Evolutionary conservation across 306 rosid species (phyloP).

Genomic region (Echinosophora koreensis): DNA sequence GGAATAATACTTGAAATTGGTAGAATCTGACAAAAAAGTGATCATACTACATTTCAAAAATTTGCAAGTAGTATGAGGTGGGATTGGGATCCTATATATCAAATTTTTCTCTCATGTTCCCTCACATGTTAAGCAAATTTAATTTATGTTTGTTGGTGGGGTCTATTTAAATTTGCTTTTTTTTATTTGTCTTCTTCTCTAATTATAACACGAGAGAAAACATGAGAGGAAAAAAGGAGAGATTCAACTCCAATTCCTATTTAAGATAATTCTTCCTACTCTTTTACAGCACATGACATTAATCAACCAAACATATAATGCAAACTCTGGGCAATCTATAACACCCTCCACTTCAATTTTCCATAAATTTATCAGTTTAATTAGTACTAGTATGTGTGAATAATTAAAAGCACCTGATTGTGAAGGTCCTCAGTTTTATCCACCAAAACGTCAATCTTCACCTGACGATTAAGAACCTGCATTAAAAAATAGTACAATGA

Average conservation of each 20-base stretch:
- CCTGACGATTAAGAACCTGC: constrained; percentile 90
- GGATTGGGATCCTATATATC: too few relatives aligned
- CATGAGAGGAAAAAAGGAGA: too few relatives aligned
- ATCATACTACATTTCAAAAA: neutral
- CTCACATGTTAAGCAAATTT: too few relatives aligned
- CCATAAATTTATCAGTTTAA: neutral
- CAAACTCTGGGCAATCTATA: neutral
- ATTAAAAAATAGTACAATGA: constrained; percentile 27
- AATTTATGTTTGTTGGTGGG: too few relatives aligned
- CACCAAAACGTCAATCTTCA: constrained; percentile 83
- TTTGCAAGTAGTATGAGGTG: neutral
- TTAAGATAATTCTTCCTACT: neutral
- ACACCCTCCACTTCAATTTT: neutral
- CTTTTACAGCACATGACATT: neutral
- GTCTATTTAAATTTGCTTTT: too few relatives aligned
- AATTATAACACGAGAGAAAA: too few relatives aligned
- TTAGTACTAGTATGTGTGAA: constrained; percentile 12
- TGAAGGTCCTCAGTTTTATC: constrained; percentile 83
- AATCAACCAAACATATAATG: neutral
- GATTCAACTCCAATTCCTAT: too few relatives aligned
- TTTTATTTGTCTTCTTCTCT: too few relatives aligned
- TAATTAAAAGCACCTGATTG: constrained; percentile 62
- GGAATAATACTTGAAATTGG: constrained; percentile 8
- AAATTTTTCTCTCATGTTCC: too few relatives aligned
- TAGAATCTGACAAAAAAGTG: neutral